Evolutionary conservation across 2,329 filamentous ascomycete genomes (phyloP), one percentile per base, ranked within the genome.

Genomic region (Endothia cerciana): DNA sequence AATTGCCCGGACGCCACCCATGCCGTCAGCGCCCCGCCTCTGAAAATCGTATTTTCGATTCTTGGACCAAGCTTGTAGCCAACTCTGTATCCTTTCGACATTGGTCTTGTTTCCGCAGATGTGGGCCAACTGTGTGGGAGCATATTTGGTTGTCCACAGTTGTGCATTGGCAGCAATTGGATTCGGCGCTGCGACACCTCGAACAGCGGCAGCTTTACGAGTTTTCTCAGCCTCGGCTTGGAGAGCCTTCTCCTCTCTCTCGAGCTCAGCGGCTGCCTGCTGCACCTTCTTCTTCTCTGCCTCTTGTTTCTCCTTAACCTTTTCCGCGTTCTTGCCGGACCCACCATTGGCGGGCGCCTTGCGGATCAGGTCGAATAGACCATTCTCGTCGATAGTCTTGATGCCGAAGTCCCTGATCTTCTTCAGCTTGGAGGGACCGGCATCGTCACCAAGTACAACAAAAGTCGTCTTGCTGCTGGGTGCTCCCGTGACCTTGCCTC

Each of bases 71-170:
- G 89, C 89, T 65, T 88, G 88, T 62, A 99, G 83, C 95, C 95
- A 99, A 36, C 80, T 83, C 74, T 96, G 92, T 13, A 99, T 89
- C 75, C 91, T 96, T 74, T 98, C 94, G 0, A 99, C 94, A 38
- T 90, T 87, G 1, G 81, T 84, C 77, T 98, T 98, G 79, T 99
- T 99, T 69, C 95, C 95, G 76, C 94, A 98, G 58, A 99, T 97
- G 75, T 97, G 94, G 65, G 80, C 90, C 53, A 96, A 82, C 63
- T 90, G 86, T 1, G 91, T 91, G 2, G 95, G 95, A 0, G 95
- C 95, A 77, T 99, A 98, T 73, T 97, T 98, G 55, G 90, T 91
- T 1, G 95, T 99, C 91, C 95, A 97, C 1, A 99, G 83, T 71
- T 92, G 89, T 66, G 87, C 85, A 88, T 83, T 45, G 82, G 76